Evolutionary conservation across 2,329 filamentous ascomycete genomes (phyloP), one percentile per base, ranked within the genome.

Genomic region (Cercospora berteroae): DNA sequence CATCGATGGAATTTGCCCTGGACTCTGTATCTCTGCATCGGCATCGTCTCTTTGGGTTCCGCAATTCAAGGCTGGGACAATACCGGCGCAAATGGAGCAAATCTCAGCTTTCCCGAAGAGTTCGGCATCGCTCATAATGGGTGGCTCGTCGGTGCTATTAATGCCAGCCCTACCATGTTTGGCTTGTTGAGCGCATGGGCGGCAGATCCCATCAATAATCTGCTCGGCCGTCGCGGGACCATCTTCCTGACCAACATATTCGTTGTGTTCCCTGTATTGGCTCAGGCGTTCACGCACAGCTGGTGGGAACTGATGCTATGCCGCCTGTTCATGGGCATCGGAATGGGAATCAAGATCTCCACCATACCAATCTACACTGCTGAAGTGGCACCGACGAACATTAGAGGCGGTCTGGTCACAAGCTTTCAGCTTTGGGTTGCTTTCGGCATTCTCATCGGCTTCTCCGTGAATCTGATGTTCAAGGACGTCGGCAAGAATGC

Each of bases 301-400:
- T 94, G 91, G 90, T 83, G 82, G 76, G 85, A 91, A 73, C 85
- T 93, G 71, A 84, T 94, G 64, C 82, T 87, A 52, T 88, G 87
- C 63, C 87, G 91, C 48, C 84, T 94, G 63, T 83, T 90, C 10
- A 84, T 94, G 65, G 92, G 92, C 13, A 85, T 94, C 48, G 74
- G 74, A 2, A 71, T 75, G 63, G 74, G 74, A 13, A 64, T 72
- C 60, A 76, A 75, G 58, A 68, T 88, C 87, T 66, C 61, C 2
- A 82, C 80, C 3, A 79, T 83, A 0, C 80, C 80, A 0, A 74
- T 81, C 29, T 79, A 74, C 52, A 71, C 77, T 3, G 78, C 79
- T 7, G 79, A 80, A 68, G 76, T 74, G 9, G 83, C 88, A 72
- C 78, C 77, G 4, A 76, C 82, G 1, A 80, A 81, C 8, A 85